Base-by-base conservation (phyloP, 1,139 yeast genomes). In the Suhomyces panamericanus region DNA sequence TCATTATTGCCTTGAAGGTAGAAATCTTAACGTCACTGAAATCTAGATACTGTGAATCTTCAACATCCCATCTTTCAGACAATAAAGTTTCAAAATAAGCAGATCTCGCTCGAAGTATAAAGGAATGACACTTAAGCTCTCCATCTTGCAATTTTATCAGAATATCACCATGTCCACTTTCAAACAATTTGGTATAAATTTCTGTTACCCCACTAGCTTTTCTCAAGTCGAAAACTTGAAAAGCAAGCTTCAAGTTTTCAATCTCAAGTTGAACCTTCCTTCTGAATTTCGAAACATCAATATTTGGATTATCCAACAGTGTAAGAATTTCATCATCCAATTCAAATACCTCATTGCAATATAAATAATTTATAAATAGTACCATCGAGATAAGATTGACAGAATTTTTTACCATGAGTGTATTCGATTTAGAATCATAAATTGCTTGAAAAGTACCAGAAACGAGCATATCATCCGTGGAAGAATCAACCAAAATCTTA, bases 81-180 rank as follows among this genome's bases (percentile, higher is more conserved):
- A 85, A 70, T 2, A 80, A 52, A 0, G 86, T 76, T 49, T 80
- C 83, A 59, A 88, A 87, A 57, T 75, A 87, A 0, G 81, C 82
- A 36, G 84, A 78, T 46, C 95, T 66, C 0, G 80, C 62, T 4
- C 70, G 58, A 20, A 89, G 59, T 7, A 87, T 62, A 29, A 71
- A 69, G 5, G 85, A 76, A 54, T 81, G 81, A 5, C 80, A 74
- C 6, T 46, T 49, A 2, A 66, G 29, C 12, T 59, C 62, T 6
- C 75, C 80, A 52, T 80, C 83, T 2, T 62, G 51, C 28, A 84
- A 58, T 3, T 43, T 49, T 2, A 71, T 50, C 2, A 48, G 36
- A 1, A 73, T 62, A 20, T 57, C 60, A 2, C 57, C 56, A 2
- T 44, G 43, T 13, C 49, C 40, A 3, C 50, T 55, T 14, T 42